A percentile compares a stretch with the other conserved stretches of the same genome.
These are phyloP conservation scores for Exophiala mesophila DNA, from an alignment of 2,329 filamentous ascomycete genomes.

Conservation along the genomic window DNA sequence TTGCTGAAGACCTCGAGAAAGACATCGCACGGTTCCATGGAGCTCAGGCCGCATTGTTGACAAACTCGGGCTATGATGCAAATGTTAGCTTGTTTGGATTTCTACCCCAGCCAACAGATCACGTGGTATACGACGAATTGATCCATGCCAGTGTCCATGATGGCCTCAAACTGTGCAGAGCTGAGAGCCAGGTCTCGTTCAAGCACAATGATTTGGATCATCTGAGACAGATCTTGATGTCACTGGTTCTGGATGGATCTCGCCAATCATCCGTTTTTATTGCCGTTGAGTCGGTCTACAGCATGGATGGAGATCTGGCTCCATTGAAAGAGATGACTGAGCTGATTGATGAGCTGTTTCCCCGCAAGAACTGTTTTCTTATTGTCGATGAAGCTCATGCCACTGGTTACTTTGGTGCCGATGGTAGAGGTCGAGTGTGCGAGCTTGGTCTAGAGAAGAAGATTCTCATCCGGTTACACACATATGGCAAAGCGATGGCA, in stretches of 20 bases:
- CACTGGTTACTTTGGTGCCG: constrained; percentile 47
- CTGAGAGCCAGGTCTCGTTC: constrained; percentile 42
- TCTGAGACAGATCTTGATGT: constrained; percentile 36
- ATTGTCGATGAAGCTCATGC: constrained; percentile 55
- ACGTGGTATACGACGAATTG: constrained; percentile 67
- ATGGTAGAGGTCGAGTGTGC: constrained; percentile 48
- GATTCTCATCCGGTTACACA: constrained; percentile 49
- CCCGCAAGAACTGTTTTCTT: constrained; percentile 52
- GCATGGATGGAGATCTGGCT: constrained; percentile 75
- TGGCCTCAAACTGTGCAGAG: constrained; percentile 64
- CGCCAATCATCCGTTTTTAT: constrained; percentile 54
- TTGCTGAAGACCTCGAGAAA: constrained; percentile 55
- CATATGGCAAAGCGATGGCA: constrained; percentile 51
- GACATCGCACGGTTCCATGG: constrained; percentile 58
- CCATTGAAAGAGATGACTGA: constrained; percentile 58
- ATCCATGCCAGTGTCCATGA: constrained; percentile 77
- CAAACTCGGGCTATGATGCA: constrained; percentile 63
- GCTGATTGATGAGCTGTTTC: constrained; percentile 53
- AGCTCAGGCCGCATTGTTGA: constrained; percentile 54
- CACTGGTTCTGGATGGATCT: neutral
- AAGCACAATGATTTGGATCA: constrained; percentile 42
- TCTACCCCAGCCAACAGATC: constrained; percentile 56
- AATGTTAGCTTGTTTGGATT: constrained; percentile 60
- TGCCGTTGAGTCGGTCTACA: constrained; percentile 68
- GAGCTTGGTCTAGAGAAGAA: constrained; percentile 47